A percentile compares a stretch with the other conserved stretches of the same genome.
These are phyloP conservation scores for Sugiyamaella qingdaonensis DNA, from an alignment of 805 yeast genomes.

Conservation along the genomic window DNA sequence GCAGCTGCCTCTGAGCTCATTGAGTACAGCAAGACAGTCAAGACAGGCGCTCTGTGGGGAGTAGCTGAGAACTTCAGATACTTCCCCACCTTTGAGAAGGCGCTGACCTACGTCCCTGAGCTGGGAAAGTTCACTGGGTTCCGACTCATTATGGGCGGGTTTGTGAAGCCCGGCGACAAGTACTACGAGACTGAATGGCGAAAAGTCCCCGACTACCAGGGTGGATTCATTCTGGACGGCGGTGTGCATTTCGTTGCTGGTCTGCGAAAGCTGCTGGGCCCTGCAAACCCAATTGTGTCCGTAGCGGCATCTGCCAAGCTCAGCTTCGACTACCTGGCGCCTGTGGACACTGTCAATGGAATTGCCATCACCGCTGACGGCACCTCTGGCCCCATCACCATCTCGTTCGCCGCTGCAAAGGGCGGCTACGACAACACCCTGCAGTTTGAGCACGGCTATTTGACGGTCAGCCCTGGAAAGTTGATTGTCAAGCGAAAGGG, in stretches of 20 bases:
- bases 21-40: constrained; percentile 8
- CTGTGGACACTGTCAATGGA: constrained; percentile 20
- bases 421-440: constrained; percentile 15
- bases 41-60: constrained; percentile 15
- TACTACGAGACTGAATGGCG: constrained; percentile 24
- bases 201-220: constrained; percentile 24
- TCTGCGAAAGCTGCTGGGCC: constrained; percentile 16
- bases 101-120: constrained; percentile 7
- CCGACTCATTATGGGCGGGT: constrained; percentile 10
- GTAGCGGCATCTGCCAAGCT: constrained; percentile 12
- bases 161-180: constrained; percentile 18
- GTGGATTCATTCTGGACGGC: constrained; percentile 26
- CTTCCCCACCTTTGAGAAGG: constrained; percentile 16
- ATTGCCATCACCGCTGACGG: constrained; percentile 13
- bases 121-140: constrained; percentile 18
- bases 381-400: constrained; percentile 18
- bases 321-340: constrained; percentile 15
- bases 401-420: constrained; percentile 20
- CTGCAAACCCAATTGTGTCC: constrained; percentile 7
- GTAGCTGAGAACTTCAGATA: constrained; percentile 24
- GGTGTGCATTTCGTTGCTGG: constrained; percentile 25
- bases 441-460: constrained; percentile 18
- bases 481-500: constrained; percentile 10
- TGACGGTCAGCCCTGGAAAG: constrained; percentile 18
- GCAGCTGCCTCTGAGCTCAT: constrained; percentile 18